Conservation (phyloP, 169 alveolate species). For the Plasmodium gonderi region DNA sequence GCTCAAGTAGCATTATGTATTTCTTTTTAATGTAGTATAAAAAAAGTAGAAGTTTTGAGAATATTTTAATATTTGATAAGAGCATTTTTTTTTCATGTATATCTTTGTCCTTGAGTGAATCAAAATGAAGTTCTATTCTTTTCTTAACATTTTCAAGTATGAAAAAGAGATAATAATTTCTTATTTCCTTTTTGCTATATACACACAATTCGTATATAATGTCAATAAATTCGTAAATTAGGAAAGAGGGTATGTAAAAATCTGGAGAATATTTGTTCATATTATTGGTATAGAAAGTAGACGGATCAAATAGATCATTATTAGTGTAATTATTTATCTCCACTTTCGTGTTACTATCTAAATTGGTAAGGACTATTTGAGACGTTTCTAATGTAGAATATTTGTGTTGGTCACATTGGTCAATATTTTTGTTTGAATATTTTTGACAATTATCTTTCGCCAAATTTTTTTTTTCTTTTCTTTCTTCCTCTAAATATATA, state of each 20-base stretch:
- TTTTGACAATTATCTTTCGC: not conserved
- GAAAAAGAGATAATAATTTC: conserved; percentile 34
- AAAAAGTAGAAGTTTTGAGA: conserved; percentile 18
- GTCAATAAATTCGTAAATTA: conserved; percentile 44
- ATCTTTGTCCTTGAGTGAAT: conserved; percentile 16
- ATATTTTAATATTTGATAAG: conserved; percentile 30
- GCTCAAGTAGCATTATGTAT: conserved; percentile 49
- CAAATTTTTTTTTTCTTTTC: not conserved
- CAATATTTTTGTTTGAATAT: not conserved
- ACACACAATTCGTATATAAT: conserved; percentile 57
- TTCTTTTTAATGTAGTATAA: conserved; percentile 36
- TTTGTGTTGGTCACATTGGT: not conserved
- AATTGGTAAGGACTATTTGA: not conserved
- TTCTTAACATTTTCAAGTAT: conserved; percentile 53
- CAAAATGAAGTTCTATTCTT: not conserved
- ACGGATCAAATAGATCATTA: not conserved
- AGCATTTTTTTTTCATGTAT: not conserved
- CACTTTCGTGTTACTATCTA: not conserved
- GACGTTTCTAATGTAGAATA: not conserved
- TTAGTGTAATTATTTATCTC: not conserved
- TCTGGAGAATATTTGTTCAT: not conserved
- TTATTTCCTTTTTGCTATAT: conserved; percentile 68
- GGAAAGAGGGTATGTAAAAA: conserved; percentile 11
- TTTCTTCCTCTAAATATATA: not conserved
- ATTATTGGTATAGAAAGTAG: not conserved